phyloP scores from a whole-genome alignment of 2,329 filamentous ascomycete genomes.

The Apiospora aurea region DNA sequence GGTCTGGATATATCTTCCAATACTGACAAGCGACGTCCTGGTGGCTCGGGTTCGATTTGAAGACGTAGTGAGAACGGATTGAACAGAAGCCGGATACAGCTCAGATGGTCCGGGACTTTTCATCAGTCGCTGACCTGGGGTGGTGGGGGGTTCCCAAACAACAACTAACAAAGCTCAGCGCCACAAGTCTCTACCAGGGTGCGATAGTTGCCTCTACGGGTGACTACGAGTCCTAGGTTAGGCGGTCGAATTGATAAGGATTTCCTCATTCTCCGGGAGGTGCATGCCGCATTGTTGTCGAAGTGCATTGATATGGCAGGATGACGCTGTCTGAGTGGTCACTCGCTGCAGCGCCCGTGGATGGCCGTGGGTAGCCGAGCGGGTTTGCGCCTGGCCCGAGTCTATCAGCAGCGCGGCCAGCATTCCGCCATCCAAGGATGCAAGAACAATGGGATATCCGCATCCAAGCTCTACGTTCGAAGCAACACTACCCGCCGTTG shows the following conservation, averaged over 20 bases:
- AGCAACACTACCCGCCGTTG: background rate
- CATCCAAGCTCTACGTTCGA: background rate
- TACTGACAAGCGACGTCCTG: background rate
- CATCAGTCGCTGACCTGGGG: background rate
- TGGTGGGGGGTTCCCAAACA: background rate
- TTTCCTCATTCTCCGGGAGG: constrained; percentile 1
- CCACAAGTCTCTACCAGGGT: background rate
- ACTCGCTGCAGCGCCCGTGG: constrained; percentile 2
- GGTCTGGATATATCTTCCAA: background rate
- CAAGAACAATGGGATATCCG: constrained; percentile 6
- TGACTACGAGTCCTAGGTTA: background rate
- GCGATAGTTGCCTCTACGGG: constrained; percentile 9
- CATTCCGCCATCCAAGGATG: constrained; percentile 23
- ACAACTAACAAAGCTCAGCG: constrained; percentile 1
- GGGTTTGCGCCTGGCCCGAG: constrained; percentile 18
- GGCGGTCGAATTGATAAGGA: background rate
- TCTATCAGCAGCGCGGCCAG: constrained; percentile 18
- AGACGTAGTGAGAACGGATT: background rate
- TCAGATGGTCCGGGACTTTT: background rate
- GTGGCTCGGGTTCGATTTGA: background rate
- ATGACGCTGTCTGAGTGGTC: constrained; percentile 16
- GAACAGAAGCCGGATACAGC: background rate
- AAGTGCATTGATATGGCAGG: constrained; percentile 2
- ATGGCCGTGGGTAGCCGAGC: constrained; percentile 25
- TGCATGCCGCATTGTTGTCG: background rate